Conservation (phyloP, 768 basidiomycete genomes). For the Trametes elegans region DNA sequence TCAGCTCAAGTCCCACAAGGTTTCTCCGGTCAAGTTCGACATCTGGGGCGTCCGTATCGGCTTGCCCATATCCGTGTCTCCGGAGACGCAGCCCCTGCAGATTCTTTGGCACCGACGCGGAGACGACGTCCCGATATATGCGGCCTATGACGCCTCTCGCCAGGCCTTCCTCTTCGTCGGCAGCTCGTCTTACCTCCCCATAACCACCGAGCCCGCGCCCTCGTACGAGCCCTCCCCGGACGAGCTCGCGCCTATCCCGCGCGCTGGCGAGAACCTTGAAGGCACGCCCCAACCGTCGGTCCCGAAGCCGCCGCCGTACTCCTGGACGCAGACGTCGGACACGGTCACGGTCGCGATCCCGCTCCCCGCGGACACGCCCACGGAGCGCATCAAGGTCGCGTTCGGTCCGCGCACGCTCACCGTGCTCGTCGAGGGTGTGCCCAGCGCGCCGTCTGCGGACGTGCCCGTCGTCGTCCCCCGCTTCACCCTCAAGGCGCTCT, state of each 20-base stretch:
- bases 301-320: conserved; percentile 73
- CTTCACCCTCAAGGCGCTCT: conserved; percentile 63
- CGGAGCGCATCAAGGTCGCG: conserved; percentile 60
- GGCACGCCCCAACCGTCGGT: conserved; percentile 20
- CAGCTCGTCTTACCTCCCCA: conserved; percentile 50
- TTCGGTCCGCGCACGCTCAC: conserved; percentile 68
- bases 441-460: conserved; percentile 17
- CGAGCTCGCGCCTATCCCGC: conserved; percentile 70
- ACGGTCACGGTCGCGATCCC: conserved; percentile 82
- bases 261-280: conserved; percentile 56
- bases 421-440: conserved; percentile 50
- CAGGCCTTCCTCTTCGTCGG: conserved; percentile 57
- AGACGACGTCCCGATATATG: conserved; percentile 64
- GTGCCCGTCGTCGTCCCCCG: conserved; percentile 44
- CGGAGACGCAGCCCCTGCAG: conserved; percentile 40
- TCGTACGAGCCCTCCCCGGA: conserved; percentile 59
- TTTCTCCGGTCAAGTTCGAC: conserved; percentile 50
- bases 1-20: conserved; percentile 24
- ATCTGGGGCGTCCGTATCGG: conserved; percentile 59
- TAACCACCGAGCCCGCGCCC: conserved; percentile 32
- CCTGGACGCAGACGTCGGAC: conserved; percentile 89
- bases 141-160: conserved; percentile 44
- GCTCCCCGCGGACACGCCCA: conserved; percentile 68
- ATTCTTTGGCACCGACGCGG: conserved; percentile 72
- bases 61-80: conserved; percentile 38